A percentile compares a stretch with the other conserved stretches of the same genome.
These are phyloP conservation scores for Epithemia pelagica DNA, from an alignment of 108 stramenopile genomes.

Conservation along the genomic window DNA sequence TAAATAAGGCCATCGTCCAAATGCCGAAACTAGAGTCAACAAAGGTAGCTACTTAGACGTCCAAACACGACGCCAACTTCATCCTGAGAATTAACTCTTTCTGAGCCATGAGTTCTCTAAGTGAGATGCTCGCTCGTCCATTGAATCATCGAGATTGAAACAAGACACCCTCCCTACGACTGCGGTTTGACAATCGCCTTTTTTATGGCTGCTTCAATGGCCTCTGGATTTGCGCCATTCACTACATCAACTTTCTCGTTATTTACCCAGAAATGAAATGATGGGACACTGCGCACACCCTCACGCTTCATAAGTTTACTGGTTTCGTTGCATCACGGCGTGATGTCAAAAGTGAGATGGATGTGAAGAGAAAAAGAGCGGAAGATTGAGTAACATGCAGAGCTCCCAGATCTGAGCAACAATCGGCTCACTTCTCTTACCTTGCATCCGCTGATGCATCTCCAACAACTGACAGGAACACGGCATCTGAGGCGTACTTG, in stretches of 20 bases:
- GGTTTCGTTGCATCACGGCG: too few species aligned
- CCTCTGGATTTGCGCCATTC: conserved; percentile 85
- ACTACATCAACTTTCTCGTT: conserved; percentile 86
- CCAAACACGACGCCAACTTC: too few species aligned
- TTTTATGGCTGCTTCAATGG: conserved; percentile 75
- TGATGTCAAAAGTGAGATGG: conserved; percentile 75
- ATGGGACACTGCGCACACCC: conserved; percentile 82
- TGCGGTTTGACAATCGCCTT: neutral
- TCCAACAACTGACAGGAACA: conserved; percentile 70
- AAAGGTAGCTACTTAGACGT: too few species aligned
- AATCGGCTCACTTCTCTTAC: neutral
- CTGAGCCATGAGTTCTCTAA: too few species aligned
- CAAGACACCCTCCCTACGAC: too few species aligned
- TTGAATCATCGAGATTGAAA: too few species aligned
- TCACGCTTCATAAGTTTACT: conserved; percentile 85
- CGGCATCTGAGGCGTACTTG: conserved; percentile 63
- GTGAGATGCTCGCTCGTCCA: too few species aligned
- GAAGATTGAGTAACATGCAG: conserved; percentile 1
- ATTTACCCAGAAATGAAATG: conserved; percentile 83
- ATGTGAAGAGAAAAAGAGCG: conserved; percentile 7
- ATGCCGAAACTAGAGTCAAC: too few species aligned
- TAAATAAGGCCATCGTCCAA: too few species aligned
- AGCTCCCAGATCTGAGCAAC: neutral
- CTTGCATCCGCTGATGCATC: conserved; percentile 13
- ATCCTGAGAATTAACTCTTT: too few species aligned